Conservation (phyloP, 2,329 filamentous ascomycete genomes). For the Aspergillus eucalypticola region DNA sequence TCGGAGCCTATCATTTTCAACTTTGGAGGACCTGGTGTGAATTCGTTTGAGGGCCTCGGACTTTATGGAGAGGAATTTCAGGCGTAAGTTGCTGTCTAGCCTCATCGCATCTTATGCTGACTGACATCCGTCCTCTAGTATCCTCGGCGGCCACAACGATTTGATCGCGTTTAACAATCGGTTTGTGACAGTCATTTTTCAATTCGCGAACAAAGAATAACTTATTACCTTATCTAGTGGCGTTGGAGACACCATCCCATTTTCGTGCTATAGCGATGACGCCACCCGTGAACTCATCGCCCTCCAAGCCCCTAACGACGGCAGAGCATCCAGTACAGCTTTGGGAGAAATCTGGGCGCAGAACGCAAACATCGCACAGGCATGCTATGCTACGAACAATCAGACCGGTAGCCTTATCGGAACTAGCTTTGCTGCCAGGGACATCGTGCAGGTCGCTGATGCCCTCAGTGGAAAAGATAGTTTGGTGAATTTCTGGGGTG, state of each 20-base stretch:
- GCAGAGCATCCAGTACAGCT: background rate
- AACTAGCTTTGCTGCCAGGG: constrained; percentile 15
- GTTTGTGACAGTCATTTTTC: background rate
- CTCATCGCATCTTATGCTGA: background rate
- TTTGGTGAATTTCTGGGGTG: constrained; percentile 15
- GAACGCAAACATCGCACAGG: constrained; percentile 5
- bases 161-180: constrained; percentile 14
- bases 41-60: background rate
- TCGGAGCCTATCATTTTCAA: constrained; percentile 10
- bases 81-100: background rate
- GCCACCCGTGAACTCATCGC: background rate
- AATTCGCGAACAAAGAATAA: background rate
- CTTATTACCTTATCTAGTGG: background rate
- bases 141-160: constrained; percentile 14
- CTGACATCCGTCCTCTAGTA: background rate
- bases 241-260: constrained; percentile 11
- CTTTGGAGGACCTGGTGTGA: constrained; percentile 10
- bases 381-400: constrained; percentile 2
- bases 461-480: constrained; percentile 9
- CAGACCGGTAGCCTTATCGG: constrained; percentile 10
- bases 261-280: constrained; percentile 7
- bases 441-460: constrained; percentile 13
- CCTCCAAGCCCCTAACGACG: background rate
- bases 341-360: constrained; percentile 10
- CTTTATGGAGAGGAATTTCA: background rate